These are phyloP conservation scores for Citrus medica DNA, from an alignment of 345 rosid species.

Conservation along the genomic window DNA sequence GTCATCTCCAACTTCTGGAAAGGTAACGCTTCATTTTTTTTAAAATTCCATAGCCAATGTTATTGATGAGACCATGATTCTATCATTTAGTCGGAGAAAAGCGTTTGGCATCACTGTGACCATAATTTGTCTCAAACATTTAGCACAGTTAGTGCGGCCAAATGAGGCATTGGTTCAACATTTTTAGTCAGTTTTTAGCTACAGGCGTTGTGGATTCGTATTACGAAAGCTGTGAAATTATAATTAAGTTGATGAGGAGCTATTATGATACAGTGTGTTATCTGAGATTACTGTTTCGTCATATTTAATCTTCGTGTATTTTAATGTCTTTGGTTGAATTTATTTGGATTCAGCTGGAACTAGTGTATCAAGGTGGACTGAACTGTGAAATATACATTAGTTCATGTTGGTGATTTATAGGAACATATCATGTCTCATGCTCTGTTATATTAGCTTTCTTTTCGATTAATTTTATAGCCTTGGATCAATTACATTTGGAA, in stretches of 20 bases:
- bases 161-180: not conserved
- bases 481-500: not conserved
- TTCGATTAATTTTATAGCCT: not conserved
- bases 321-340: not conserved
- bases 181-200: not conserved
- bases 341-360: not conserved
- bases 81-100: not conserved
- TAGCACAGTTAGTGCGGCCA: no score
- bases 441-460: not conserved
- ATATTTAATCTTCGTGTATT: not conserved
- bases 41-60: not conserved
- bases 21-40: constrained; percentile 39
- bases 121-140: not conserved
- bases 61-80: not conserved
- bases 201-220: not conserved
- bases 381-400: not conserved
- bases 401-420: not conserved
- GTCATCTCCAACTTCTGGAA: constrained; percentile 87
- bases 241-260: not conserved
- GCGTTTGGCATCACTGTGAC: not conserved
- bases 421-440: not conserved
- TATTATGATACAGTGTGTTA: not conserved
- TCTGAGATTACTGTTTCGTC: not conserved
- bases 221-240: not conserved
- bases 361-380: not conserved